Evolutionary conservation across 2,329 filamentous ascomycete genomes (phyloP).

Genomic region (Neopestalotiopsis clavispora): DNA sequence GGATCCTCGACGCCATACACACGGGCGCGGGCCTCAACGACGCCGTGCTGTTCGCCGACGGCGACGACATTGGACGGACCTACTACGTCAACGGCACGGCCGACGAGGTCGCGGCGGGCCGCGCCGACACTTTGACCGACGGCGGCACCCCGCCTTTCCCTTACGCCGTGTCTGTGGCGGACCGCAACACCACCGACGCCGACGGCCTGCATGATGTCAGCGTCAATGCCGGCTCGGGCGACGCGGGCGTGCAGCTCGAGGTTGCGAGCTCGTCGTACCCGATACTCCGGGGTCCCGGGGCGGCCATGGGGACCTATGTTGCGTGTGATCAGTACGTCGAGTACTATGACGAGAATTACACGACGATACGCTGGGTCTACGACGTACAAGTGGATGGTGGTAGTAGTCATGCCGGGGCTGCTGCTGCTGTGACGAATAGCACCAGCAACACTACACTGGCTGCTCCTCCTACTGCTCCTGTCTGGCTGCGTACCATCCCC

Average conservation of each 20-base stretch:
- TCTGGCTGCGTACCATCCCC: constrained; percentile 34
- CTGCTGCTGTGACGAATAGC: not conserved
- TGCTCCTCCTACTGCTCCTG: no score
- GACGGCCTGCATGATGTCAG: constrained; percentile 32
- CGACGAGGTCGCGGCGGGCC: constrained; percentile 34
- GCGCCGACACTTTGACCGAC: constrained; percentile 45
- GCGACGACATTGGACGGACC: constrained; percentile 29
- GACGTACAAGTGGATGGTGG: constrained; percentile 18
- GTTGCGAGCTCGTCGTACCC: constrained; percentile 39
- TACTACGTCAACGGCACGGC: constrained; percentile 58
- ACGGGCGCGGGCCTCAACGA: constrained; percentile 46
- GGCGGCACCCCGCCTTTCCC: constrained; percentile 44
- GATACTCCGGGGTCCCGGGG: constrained; percentile 30
- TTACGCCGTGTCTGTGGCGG: constrained; percentile 39
- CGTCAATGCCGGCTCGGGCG: constrained; percentile 44
- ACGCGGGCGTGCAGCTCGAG: constrained; percentile 39
- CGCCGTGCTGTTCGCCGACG: constrained; percentile 38
- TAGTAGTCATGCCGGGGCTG: no score
- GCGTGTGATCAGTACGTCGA: constrained; percentile 47
- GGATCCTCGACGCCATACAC: constrained; percentile 46
- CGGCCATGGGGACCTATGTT: constrained; percentile 40
- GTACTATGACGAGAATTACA: constrained; percentile 46
- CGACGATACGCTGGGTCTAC: constrained; percentile 44
- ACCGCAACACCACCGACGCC: constrained; percentile 25
- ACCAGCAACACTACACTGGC: not conserved